These are phyloP conservation scores for Debaryomycetaceae sp. DNA, from an alignment of 1,139 yeast species.

Conservation along the genomic window DNA sequence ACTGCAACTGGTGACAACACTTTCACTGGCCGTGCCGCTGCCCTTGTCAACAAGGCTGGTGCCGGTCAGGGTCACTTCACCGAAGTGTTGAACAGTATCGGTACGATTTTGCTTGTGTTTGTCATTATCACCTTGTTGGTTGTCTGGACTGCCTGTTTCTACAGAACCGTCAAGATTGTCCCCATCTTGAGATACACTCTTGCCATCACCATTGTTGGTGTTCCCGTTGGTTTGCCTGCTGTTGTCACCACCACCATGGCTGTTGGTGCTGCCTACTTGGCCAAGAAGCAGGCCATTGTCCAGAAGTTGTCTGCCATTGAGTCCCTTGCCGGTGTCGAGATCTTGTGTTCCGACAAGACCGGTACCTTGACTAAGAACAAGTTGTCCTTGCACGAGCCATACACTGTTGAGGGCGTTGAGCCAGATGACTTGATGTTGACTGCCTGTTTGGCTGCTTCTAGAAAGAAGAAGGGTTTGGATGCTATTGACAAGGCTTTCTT, in stretches of 20 bases:
- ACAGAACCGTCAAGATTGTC: slow-evolving; percentile 87
- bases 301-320: slow-evolving; percentile 98
- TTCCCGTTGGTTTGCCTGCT: slow-evolving; percentile 99
- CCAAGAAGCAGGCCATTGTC: slow-evolving; percentile 97
- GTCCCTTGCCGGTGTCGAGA: slow-evolving; percentile 98
- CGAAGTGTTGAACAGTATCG: slow-evolving; percentile 96
- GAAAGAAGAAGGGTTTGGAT: slow-evolving; percentile 98
- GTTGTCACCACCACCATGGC: slow-evolving; percentile 99
- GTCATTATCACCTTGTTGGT: slow-evolving; percentile 84
- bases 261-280: slow-evolving; percentile 99
- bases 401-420: slow-evolving; percentile 98
- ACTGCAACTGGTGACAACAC: slow-evolving; percentile 93
- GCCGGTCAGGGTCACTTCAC: slow-evolving; percentile 96
- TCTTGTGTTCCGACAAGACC: slow-evolving; percentile 97
- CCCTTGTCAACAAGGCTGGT: slow-evolving; percentile 92
- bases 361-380: slow-evolving; percentile 99
- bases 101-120: slow-evolving; percentile 85
- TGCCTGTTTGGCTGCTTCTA: slow-evolving; percentile 96
- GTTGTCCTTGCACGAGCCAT: slow-evolving; percentile 94
- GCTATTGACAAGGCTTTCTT: slow-evolving; percentile 97
- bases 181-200: slow-evolving; percentile 89
- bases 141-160: slow-evolving; percentile 94
- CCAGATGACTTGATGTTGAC: slow-evolving; percentile 96
- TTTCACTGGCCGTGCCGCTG: slow-evolving; percentile 95
- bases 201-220: slow-evolving; percentile 98